These are phyloP conservation scores for Yamadazyma aaseri DNA, from an alignment of 1,139 yeast species.

Conservation along the genomic window DNA sequence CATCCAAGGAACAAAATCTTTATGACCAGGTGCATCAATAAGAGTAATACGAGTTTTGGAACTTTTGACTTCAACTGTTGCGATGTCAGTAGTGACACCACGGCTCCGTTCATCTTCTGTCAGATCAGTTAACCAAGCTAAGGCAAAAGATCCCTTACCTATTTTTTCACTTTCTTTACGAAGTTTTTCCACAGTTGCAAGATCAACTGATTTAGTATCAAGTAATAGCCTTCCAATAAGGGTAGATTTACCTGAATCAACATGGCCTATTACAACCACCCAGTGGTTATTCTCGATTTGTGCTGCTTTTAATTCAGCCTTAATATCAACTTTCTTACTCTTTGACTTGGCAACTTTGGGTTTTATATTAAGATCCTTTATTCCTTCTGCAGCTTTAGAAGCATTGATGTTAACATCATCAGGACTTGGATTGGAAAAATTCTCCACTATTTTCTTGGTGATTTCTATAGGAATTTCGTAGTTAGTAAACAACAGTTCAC, in stretches of 20 bases:
- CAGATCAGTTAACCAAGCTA: constrained; percentile 98
- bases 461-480: constrained; percentile 45
- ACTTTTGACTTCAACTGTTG: constrained; percentile 82
- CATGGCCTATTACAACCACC: constrained; percentile 92
- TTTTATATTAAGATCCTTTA: constrained; percentile 26
- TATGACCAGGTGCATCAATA: constrained; percentile 85
- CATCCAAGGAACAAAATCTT: constrained; percentile 54
- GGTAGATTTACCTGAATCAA: constrained; percentile 97
- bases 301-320: constrained; percentile 35
- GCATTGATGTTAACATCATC: constrained; percentile 72
- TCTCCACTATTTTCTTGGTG: constrained; percentile 46
- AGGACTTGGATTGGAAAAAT: constrained; percentile 75
- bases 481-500: constrained; percentile 37
- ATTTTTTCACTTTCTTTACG: constrained; percentile 76
- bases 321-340: constrained; percentile 36
- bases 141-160: constrained; percentile 91
- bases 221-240: constrained; percentile 84
- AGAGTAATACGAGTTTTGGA: constrained; percentile 66
- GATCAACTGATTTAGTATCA: constrained; percentile 80
- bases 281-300: constrained; percentile 63
- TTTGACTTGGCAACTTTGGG: constrained; percentile 13
- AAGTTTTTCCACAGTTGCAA: constrained; percentile 70
- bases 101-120: constrained; percentile 84
- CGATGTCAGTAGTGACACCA: constrained; percentile 94
- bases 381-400: constrained; percentile 53